These are phyloP conservation scores for Harrya chromipes DNA, from an alignment of 768 basidiomycete genomes.

Conservation along the genomic window DNA sequence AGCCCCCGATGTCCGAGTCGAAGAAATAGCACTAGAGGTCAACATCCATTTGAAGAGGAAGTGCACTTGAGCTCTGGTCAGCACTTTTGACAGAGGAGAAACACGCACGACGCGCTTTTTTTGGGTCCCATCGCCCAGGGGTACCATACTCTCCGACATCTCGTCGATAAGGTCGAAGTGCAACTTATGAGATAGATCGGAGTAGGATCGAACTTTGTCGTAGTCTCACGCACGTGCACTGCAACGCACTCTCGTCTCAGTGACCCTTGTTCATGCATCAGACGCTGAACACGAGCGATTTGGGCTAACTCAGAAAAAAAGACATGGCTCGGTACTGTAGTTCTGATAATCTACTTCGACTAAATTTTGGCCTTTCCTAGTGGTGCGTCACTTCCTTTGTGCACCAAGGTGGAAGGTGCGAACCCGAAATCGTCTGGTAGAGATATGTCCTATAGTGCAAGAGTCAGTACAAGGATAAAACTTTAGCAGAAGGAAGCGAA, in stretches of 20 bases:
- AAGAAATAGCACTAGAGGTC: slow-evolving; percentile 91
- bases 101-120: slow-evolving; percentile 85
- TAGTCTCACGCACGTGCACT: slow-evolving; percentile 20
- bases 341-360: slow-evolving; percentile 5
- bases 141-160: slow-evolving; percentile 47
- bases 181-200: too few relatives aligned
- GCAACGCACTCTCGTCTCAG: not conserved
- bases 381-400: slow-evolving; percentile 64
- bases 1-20: slow-evolving; percentile 98
- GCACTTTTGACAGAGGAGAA: not conserved
- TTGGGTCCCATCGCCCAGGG: slow-evolving; percentile 66
- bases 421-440: slow-evolving; percentile 79
- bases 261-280: too few relatives aligned
- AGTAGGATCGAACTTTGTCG: too few relatives aligned
- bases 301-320: not conserved
- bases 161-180: not conserved
- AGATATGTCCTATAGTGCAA: slow-evolving; percentile 50
- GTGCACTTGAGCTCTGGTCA: slow-evolving; percentile 4
- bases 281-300: too few relatives aligned
- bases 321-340: slow-evolving; percentile 10
- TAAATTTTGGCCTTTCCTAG: slow-evolving; percentile 66
- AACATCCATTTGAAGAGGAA: slow-evolving; percentile 4
- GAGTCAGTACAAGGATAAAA: slow-evolving; percentile 8
- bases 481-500: slow-evolving; percentile 34
- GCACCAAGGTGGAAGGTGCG: slow-evolving; percentile 79